These are phyloP conservation scores for Epichloe amarillans DNA, from an alignment of 2,329 filamentous ascomycete species.

Conservation along the genomic window DNA sequence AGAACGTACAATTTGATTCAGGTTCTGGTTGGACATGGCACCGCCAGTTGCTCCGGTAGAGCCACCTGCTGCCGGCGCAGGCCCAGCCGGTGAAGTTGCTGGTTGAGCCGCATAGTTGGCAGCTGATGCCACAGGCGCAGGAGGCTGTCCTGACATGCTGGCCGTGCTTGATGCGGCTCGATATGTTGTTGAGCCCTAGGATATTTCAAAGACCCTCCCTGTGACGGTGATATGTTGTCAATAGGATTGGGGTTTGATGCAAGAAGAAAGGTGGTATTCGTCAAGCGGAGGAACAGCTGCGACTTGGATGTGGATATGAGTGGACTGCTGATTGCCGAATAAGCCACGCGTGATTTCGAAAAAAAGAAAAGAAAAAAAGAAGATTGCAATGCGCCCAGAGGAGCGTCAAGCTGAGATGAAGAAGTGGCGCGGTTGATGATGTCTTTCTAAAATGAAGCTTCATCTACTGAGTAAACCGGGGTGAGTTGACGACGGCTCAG, in stretches of 20 bases:
- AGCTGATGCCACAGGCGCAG: slow-evolving; percentile 16
- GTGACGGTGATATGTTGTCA: neutral
- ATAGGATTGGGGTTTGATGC: neutral
- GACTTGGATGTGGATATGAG: neutral
- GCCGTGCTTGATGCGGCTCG: neutral
- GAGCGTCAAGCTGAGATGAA: neutral
- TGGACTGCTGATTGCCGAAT: neutral
- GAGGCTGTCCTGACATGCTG: slow-evolving; percentile 22
- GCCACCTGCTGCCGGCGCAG: slow-evolving; percentile 18
- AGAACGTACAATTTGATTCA: slow-evolving; percentile 82
- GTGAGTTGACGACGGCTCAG: neutral
- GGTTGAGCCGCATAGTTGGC: slow-evolving; percentile 20
- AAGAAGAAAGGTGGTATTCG: neutral
- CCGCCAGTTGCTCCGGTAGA: slow-evolving; percentile 15
- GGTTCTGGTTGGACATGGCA: slow-evolving; percentile 67
- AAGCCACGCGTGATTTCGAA: neutral
- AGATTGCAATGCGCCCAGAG: neutral
- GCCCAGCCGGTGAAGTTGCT: slow-evolving; percentile 20
- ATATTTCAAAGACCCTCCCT: neutral
- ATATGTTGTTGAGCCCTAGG: neutral
- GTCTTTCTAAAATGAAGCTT: neutral
- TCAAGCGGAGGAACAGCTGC: neutral
- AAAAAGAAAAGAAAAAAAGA: neutral
- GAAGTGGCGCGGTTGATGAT: neutral
- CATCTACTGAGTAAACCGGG: neutral